Evolutionary conservation across 768 basidiomycete genomes (phyloP).

Genomic region (Hygrophorus pudorinus): DNA sequence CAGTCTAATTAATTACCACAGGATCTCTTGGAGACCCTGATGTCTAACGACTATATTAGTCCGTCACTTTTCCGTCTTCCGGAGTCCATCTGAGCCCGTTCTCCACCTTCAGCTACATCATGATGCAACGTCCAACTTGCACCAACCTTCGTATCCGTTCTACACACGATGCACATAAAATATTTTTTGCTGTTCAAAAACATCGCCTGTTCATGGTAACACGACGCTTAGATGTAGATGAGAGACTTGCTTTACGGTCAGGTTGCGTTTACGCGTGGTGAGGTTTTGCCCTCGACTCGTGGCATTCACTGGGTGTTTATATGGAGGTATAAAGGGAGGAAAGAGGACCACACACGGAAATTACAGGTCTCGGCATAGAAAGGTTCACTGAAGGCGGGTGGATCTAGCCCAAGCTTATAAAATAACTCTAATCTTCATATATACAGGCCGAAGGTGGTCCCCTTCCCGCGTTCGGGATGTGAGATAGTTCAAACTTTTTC

Average conservation of each 20-base stretch:
- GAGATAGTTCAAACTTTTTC: conserved; percentile 16
- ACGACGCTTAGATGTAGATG: conserved; percentile 68
- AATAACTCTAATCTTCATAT: background rate
- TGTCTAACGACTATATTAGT: no score
- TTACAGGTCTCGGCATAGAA: conserved; percentile 74
- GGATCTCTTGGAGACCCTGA: background rate
- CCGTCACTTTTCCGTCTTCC: no score
- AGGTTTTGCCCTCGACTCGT: conserved; percentile 57
- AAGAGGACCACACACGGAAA: conserved; percentile 53
- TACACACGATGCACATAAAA: conserved; percentile 68
- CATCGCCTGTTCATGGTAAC: conserved; percentile 64
- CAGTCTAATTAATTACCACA: conserved; percentile 3
- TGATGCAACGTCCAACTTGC: conserved; percentile 68
- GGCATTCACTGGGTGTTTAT: background rate
- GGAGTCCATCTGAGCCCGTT: no score
- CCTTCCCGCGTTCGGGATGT: conserved; percentile 79
- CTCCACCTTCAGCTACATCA: background rate
- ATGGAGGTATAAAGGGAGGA: background rate
- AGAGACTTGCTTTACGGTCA: conserved; percentile 46
- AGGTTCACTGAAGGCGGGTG: conserved; percentile 67
- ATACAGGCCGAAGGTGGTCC: conserved; percentile 50
- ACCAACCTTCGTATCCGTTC: conserved; percentile 66
- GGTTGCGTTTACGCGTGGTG: conserved; percentile 64
- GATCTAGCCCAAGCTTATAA: no score
- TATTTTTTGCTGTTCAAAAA: conserved; percentile 63